phyloP scores from a whole-genome alignment of 495 filamentous ascomycete species.

The Extremus antarcticus region DNA sequence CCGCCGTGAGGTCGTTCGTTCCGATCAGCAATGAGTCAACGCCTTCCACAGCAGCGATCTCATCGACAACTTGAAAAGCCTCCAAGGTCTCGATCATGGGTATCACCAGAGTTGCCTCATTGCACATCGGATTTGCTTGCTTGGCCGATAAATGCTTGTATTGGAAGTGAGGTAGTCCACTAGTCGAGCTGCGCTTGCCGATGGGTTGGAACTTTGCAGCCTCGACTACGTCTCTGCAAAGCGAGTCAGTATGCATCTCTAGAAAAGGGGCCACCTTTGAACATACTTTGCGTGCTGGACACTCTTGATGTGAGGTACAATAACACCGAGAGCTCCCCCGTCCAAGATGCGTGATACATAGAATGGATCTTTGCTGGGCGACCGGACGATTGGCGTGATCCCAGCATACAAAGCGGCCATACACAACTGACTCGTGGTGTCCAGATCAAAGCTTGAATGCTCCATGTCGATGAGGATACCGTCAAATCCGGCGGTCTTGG shows the following conservation, averaged over 20 bases:
- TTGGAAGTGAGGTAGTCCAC: neutral
- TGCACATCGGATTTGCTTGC: conserved; percentile 65
- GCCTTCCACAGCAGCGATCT: conserved; percentile 58
- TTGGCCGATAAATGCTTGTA: conserved; percentile 33
- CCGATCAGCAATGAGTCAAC: conserved; percentile 71
- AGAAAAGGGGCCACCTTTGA: neutral
- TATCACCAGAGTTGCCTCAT: conserved; percentile 58
- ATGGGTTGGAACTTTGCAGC: neutral
- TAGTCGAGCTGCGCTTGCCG: neutral
- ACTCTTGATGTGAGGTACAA: neutral
- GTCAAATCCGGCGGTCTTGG: neutral
- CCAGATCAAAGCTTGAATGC: neutral
- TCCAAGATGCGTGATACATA: neutral
- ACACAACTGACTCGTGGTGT: neutral
- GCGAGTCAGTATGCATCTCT: neutral
- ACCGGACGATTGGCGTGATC: neutral
- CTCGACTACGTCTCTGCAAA: neutral
- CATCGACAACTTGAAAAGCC: conserved; percentile 56
- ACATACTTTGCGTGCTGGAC: no score
- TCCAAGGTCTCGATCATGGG: conserved; percentile 75
- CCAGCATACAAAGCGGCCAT: neutral
- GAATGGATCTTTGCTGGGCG: neutral
- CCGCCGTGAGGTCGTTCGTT: conserved; percentile 60
- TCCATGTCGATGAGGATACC: neutral
- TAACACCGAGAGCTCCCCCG: neutral